Percentiles rank a stretch among this genome's conserved stretches.
Evolutionary conservation across 2,329 filamentous ascomycete species (phyloP).

Genomic region (Stylonectria norvegica): DNA sequence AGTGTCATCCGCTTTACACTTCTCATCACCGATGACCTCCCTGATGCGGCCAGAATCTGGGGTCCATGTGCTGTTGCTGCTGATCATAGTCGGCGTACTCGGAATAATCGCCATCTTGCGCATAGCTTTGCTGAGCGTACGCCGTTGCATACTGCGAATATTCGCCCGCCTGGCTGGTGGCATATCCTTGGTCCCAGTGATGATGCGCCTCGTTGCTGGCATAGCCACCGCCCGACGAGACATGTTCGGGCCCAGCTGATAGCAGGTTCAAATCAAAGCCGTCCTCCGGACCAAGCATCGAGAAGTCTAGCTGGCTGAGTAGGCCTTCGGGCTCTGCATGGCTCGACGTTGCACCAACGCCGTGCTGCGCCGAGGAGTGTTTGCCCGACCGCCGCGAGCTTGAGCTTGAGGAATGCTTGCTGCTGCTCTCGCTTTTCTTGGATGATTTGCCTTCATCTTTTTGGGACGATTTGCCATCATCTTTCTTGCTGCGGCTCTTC

Average conservation of each 20-base stretch:
- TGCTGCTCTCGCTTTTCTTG: slow-evolving; percentile 15
- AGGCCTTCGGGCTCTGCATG: slow-evolving; percentile 21
- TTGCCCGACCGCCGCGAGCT: slow-evolving; percentile 19
- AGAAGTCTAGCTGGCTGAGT: slow-evolving; percentile 28
- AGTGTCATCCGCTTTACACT: too few relatives aligned
- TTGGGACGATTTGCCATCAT: too few relatives aligned
- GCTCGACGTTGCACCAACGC: slow-evolving; percentile 11
- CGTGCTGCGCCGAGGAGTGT: slow-evolving; percentile 8
- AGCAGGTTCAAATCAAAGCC: slow-evolving; percentile 29
- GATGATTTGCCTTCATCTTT: slow-evolving; percentile 4
- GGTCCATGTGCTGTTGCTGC: slow-evolving; percentile 13
- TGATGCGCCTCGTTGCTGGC: slow-evolving; percentile 8
- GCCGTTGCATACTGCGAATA: slow-evolving; percentile 19
- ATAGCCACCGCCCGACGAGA: slow-evolving; percentile 19
- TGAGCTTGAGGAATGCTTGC: slow-evolving; percentile 12
- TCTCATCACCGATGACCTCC: not conserved
- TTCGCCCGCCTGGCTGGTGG: slow-evolving; percentile 8
- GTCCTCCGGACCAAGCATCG: slow-evolving; percentile 29
- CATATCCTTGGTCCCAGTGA: slow-evolving; percentile 13
- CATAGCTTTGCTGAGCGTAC: not conserved
- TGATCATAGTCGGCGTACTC: slow-evolving; percentile 15
- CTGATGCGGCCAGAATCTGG: slow-evolving; percentile 15
- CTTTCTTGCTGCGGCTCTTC: slow-evolving; percentile 13
- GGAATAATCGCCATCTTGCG: too few relatives aligned
- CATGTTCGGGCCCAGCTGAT: slow-evolving; percentile 17